phyloP scores from a whole-genome alignment of 768 basidiomycete species.

The Suillus spraguei region DNA sequence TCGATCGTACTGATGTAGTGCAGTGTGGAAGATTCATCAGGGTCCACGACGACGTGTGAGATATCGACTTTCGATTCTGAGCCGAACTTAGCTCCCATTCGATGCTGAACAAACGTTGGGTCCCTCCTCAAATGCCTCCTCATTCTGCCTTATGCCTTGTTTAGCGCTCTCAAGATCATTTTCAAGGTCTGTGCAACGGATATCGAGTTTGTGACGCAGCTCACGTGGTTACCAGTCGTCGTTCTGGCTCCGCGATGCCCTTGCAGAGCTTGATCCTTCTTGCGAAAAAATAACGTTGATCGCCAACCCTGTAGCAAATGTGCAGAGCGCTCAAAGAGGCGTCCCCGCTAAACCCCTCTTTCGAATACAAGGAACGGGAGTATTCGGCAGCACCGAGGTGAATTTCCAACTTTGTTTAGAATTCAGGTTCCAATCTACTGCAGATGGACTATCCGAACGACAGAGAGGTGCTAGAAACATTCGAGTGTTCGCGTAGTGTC shows the following conservation, averaged over 20 bases:
- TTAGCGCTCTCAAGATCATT: conserved; percentile 78
- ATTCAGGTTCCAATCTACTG: conserved; percentile 3
- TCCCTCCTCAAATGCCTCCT: conserved; percentile 4
- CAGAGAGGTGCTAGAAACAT: conserved; percentile 85
- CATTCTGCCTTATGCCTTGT: conserved; percentile 9
- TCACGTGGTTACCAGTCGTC: conserved; percentile 47
- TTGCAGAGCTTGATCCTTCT: conserved; percentile 88
- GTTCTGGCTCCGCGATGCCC: conserved; percentile 91
- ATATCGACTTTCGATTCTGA: conserved; percentile 86
- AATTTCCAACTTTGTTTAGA: conserved; percentile 12
- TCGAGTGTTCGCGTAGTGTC: conserved; percentile 73
- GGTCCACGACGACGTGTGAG: conserved; percentile 87
- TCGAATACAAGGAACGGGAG: conserved; percentile 78
- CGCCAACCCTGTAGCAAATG: conserved; percentile 59
- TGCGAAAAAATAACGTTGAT: conserved; percentile 86
- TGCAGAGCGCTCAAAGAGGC: conserved; percentile 20
- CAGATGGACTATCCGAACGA: conserved; percentile 98
- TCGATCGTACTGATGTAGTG: conserved; percentile 4
- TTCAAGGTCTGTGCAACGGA: conserved; percentile 59
- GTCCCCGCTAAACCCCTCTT: conserved; percentile 60
- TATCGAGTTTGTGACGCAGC: neutral
- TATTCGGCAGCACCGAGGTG: conserved; percentile 87
- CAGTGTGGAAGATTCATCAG: conserved; percentile 77
- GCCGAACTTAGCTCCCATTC: conserved; percentile 73
- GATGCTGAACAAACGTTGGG: conserved; percentile 62